Percentiles rank a stretch among this genome's conserved stretches.
These are phyloP conservation scores for Barnettozyma californica DNA, from an alignment of 805 yeast genomes.

Conservation along the genomic window DNA sequence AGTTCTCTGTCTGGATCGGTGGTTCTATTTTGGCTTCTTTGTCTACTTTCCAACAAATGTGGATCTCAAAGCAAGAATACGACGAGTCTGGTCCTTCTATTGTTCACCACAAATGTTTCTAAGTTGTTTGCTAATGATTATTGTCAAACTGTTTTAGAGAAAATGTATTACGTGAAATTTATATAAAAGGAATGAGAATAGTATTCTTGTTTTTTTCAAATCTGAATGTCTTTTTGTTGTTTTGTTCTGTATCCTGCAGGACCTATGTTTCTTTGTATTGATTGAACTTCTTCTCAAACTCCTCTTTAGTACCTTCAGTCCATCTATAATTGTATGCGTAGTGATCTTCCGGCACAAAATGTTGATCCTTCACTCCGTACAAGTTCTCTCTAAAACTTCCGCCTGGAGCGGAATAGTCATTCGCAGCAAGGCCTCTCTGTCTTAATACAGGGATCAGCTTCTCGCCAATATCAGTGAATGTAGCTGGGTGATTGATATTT, in stretches of 20 bases:
- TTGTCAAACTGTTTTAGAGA: constrained; percentile 2
- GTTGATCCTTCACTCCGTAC: constrained; percentile 17
- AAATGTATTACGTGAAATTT: constrained; percentile 5
- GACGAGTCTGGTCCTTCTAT: constrained; percentile 99
- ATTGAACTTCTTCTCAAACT: constrained; percentile 20
- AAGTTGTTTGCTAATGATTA: constrained; percentile 15
- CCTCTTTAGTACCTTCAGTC: constrained; percentile 22
- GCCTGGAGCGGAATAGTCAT: constrained; percentile 31
- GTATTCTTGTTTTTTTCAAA: constrained; percentile 7
- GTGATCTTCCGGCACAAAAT: constrained; percentile 15
- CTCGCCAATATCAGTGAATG: constrained; percentile 35
- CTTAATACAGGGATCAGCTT: constrained; percentile 32
- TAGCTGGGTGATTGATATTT: constrained; percentile 31
- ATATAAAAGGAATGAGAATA: constrained; percentile 7
- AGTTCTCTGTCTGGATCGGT: constrained; percentile 99
- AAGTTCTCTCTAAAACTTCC: constrained; percentile 34
- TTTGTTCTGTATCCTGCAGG: neutral
- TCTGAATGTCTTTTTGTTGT: constrained; percentile 1
- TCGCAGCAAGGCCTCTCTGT: constrained; percentile 29
- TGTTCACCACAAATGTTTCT: constrained; percentile 58
- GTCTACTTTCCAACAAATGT: constrained; percentile 99
- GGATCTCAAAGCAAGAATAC: constrained; percentile 99
- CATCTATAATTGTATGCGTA: constrained; percentile 16
- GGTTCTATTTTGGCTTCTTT: constrained; percentile 98
- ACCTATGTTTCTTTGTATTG: neutral